phyloP scores from a whole-genome alignment of 805 yeast species.

The Starmerella khaoyaiensis region DNA sequence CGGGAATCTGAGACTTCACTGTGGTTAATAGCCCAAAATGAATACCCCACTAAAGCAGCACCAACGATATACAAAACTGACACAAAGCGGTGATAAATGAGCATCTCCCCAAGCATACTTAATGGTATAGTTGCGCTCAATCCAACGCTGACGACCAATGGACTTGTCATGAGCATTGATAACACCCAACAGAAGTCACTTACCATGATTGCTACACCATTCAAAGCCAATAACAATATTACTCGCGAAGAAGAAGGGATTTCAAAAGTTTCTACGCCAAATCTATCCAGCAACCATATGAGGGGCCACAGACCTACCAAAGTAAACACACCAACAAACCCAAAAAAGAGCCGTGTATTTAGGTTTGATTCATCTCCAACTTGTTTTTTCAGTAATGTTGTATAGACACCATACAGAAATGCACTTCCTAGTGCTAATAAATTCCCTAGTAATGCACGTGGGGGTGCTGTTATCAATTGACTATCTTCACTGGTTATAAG shows the following conservation, averaged over 20 bases:
- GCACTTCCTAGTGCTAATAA: conserved; percentile 73
- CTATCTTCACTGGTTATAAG: conserved; percentile 51
- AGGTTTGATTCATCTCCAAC: conserved; percentile 63
- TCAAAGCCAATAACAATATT: conserved; percentile 42
- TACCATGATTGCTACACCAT: conserved; percentile 66
- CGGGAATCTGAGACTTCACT: conserved; percentile 52
- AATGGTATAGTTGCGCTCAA: conserved; percentile 85
- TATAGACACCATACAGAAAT: conserved; percentile 78
- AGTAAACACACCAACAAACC: conserved; percentile 84
- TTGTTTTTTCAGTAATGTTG: conserved; percentile 63
- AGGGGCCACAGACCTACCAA: conserved; percentile 71
- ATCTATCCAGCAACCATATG: conserved; percentile 46
- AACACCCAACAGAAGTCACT: conserved; percentile 94
- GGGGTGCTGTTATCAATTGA: conserved; percentile 20
- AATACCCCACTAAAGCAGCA: conserved; percentile 63
- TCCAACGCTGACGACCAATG: conserved; percentile 91
- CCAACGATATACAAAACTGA: conserved; percentile 59
- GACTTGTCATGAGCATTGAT: conserved; percentile 85
- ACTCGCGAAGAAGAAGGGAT: conserved; percentile 47
- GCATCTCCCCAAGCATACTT: conserved; percentile 81
- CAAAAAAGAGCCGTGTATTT: conserved; percentile 81
- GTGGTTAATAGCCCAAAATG: conserved; percentile 72
- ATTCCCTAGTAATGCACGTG: conserved; percentile 49
- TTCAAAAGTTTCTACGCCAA: conserved; percentile 58
- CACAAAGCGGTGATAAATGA: conserved; percentile 52